These are phyloP conservation scores for Lipomyces oligophaga DNA, from an alignment of 805 yeast genomes.

Conservation along the genomic window DNA sequence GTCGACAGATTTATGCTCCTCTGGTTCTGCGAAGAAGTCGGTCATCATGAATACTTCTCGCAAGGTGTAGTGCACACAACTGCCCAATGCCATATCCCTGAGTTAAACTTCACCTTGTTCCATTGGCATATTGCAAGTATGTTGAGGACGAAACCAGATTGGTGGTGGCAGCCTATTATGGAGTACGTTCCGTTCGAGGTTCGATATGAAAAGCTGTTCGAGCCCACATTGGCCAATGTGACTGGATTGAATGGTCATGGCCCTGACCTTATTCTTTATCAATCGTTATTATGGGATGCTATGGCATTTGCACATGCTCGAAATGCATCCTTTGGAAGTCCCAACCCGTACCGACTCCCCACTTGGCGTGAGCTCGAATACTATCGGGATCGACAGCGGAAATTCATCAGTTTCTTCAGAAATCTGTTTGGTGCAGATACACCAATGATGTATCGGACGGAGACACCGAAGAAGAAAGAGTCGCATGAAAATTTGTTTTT, in stretches of 20 bases:
- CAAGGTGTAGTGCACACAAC: constrained; percentile 17
- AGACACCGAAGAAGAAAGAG: too few species aligned
- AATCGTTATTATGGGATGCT: constrained; percentile 27
- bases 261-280: constrained; percentile 23
- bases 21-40: constrained; percentile 22
- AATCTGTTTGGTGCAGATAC: constrained; percentile 11
- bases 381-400: constrained; percentile 6
- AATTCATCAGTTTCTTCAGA: constrained; percentile 8
- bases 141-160: constrained; percentile 17
- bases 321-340: background rate
- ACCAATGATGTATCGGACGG: constrained; percentile 25
- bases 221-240: constrained; percentile 13
- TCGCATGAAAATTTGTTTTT: too few species aligned
- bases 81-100: constrained; percentile 14
- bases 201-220: constrained; percentile 15
- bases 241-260: constrained; percentile 14
- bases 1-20: constrained; percentile 22
- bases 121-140: constrained; percentile 27
- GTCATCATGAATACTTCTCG: background rate
- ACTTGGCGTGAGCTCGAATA: constrained; percentile 19
- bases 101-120: constrained; percentile 20
- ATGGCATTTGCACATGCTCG: constrained; percentile 10
- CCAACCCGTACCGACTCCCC: background rate
- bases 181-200: constrained; percentile 23
- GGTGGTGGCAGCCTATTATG: constrained; percentile 27